These are phyloP conservation scores for Penicillium paneum DNA, from an alignment of 2,329 filamentous ascomycete species.

Conservation along the genomic window DNA sequence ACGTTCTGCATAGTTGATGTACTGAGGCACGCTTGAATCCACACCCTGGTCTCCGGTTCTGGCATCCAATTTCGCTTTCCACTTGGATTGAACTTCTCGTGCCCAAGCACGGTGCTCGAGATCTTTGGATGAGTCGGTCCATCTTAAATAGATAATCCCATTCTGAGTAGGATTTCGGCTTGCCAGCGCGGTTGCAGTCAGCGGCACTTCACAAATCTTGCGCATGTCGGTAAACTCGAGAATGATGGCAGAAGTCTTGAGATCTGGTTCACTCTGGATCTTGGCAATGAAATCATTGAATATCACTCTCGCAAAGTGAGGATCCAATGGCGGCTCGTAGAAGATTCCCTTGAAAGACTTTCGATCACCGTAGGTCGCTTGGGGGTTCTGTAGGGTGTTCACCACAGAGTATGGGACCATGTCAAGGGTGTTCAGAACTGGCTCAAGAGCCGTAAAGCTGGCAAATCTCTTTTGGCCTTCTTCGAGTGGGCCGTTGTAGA, in stretches of 20 bases:
- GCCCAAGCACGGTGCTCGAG: slow-evolving; percentile 40
- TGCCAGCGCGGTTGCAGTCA: slow-evolving; percentile 45
- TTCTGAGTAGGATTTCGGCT: slow-evolving; percentile 48
- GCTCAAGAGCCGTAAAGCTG: slow-evolving; percentile 37
- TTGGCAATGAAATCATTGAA: slow-evolving; percentile 31
- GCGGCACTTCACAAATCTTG: slow-evolving; percentile 38
- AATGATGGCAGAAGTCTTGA: slow-evolving; percentile 32
- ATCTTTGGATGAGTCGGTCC: slow-evolving; percentile 42
- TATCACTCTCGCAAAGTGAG: slow-evolving; percentile 31
- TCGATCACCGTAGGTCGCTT: slow-evolving; percentile 40
- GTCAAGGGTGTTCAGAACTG: slow-evolving; percentile 37
- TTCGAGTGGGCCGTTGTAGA: slow-evolving; percentile 39
- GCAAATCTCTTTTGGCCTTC: slow-evolving; percentile 39
- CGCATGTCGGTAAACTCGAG: slow-evolving; percentile 46
- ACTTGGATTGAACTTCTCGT: slow-evolving; percentile 29
- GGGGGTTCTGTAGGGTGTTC: slow-evolving; percentile 41
- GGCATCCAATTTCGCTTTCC: slow-evolving; percentile 25
- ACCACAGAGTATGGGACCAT: slow-evolving; percentile 44
- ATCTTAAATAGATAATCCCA: slow-evolving; percentile 41
- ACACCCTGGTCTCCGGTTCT: background rate
- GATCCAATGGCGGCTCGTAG: slow-evolving; percentile 43
- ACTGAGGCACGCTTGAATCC: slow-evolving; percentile 29
- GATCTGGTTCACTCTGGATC: slow-evolving; percentile 28
- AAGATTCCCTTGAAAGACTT: slow-evolving; percentile 47
- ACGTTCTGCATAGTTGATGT: slow-evolving; percentile 39